A percentile compares a stretch with the other conserved stretches of the same genome.
These are phyloP conservation scores for Babesia microti DNA, from an alignment of 169 alveolate genomes.

Conservation along the genomic window DNA sequence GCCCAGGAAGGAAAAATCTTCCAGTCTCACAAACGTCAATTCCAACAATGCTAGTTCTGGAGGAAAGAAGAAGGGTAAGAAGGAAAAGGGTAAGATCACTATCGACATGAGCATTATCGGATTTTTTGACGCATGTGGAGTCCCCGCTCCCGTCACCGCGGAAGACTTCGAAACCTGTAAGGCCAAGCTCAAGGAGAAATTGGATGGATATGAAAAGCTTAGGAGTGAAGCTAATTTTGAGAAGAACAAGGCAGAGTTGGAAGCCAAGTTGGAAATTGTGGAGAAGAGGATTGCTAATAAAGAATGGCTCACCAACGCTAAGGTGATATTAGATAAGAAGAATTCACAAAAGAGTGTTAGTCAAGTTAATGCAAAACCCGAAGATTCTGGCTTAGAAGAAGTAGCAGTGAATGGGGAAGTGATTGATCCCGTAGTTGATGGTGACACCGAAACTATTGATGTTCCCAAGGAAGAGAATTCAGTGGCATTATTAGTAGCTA, in stretches of 20 bases:
- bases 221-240: slow-evolving; percentile 57
- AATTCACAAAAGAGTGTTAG: too few species aligned
- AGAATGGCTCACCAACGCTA: too few species aligned
- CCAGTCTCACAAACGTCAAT: slow-evolving; percentile 31
- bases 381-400: too few species aligned
- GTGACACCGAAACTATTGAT: too few species aligned
- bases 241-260: slow-evolving; percentile 37
- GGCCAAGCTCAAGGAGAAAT: slow-evolving; percentile 38
- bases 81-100: slow-evolving; percentile 40
- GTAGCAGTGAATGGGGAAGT: too few species aligned
- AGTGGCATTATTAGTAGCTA: too few species aligned
- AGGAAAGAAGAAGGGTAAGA: slow-evolving; percentile 47
- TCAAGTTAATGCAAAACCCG: too few species aligned
- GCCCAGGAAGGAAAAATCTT: slow-evolving; percentile 42
- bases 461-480: too few species aligned
- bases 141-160: slow-evolving; percentile 54
- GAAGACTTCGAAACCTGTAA: slow-evolving; percentile 48
- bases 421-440: too few species aligned
- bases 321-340: too few species aligned
- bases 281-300: slow-evolving; percentile 32
- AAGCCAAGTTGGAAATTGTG: slow-evolving; percentile 31
- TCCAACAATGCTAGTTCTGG: too few species aligned
- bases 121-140: slow-evolving; percentile 60
- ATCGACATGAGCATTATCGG: slow-evolving; percentile 59
- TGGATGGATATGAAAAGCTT: slow-evolving; percentile 38